These are phyloP conservation scores for Dendrobium officinale DNA, from an alignment of 106 monocot species.

Conservation along the genomic window DNA sequence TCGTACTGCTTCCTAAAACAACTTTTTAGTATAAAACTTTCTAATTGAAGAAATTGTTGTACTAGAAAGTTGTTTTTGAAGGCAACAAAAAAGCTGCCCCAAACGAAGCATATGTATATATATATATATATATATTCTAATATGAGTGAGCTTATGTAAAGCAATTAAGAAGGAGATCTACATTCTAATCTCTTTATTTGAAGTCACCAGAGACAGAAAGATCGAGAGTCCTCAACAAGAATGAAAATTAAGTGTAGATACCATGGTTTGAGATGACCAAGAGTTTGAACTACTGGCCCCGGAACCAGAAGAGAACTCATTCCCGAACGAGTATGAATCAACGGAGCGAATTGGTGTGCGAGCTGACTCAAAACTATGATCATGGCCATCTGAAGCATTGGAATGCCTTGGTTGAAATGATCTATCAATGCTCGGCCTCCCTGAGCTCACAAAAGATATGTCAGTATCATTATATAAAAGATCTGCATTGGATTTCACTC, in stretches of 20 bases:
- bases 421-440: constrained; percentile 30
- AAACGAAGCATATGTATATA: no score
- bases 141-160: no score
- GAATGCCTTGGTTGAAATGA: constrained; percentile 11
- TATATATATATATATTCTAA: no score
- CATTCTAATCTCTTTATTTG: no score
- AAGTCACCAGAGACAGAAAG: not conserved
- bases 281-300: constrained; percentile 5
- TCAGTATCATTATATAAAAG: constrained; percentile 27
- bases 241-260: not conserved
- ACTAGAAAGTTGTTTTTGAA: no score
- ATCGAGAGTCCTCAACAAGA: not conserved
- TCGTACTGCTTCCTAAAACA: no score
- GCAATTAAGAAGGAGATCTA: no score
- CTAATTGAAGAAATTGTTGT: no score
- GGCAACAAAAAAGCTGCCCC: no score
- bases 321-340: constrained; percentile 21
- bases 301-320: constrained; percentile 16
- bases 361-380: constrained; percentile 6
- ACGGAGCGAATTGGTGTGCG: constrained; percentile 8
- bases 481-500: constrained; percentile 27
- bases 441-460: constrained; percentile 74
- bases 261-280: constrained; percentile 25
- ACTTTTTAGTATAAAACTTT: no score
- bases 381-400: constrained; percentile 17